Evolutionary conservation across 2,329 filamentous ascomycete species (phyloP), one percentile per base, ranked within the genome.

Genomic region (Tricladium varicosporioides): DNA sequence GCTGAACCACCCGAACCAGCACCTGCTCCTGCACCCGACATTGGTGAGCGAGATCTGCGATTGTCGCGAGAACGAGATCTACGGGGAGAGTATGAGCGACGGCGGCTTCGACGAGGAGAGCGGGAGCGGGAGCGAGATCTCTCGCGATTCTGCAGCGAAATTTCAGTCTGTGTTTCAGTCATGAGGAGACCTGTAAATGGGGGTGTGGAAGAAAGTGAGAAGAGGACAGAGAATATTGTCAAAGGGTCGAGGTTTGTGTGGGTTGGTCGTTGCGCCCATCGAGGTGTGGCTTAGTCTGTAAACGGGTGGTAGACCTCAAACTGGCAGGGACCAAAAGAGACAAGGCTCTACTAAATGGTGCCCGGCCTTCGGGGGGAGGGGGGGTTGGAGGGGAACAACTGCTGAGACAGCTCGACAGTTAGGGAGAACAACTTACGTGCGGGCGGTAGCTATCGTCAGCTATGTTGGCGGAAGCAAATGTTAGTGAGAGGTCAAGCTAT

Each of bases 111-210:
- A 73, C 82, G 84, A 70, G 83, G 76, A 61, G 80, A 79, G 70
- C 88, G 90, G 78, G 91, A 95, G 76, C 91, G 88, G 70, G 92
- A 95, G 76, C 91, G 87, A 74, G 84, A 83, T 78, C 87, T 89
- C 85, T 95, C 91, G 75, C 90, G 89, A 47, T 58, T 58, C 56
- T 58, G 56, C 89, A 93, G 80, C 65, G 60, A 66, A 58, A 63
- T 62, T 67, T 72, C 66, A 71, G 69, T 67, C 54, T 70, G 64
- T 65, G 60, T 63, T 56, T 64, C 57, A 64, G 60, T 63, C 65
- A 69, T 69, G 50, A 66, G 61, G 33, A 61, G 56, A 52, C 55
- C 19, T 32, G 27, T 13, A 33, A 44, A 36, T 32, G 42, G 18
- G 36, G n/a, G 27, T 16, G 19, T 33, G 33, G 48, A 40, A 31